Evolutionary conservation across 2,329 filamentous ascomycete species (phyloP).

Genomic region (Colletotrichum agaves): DNA sequence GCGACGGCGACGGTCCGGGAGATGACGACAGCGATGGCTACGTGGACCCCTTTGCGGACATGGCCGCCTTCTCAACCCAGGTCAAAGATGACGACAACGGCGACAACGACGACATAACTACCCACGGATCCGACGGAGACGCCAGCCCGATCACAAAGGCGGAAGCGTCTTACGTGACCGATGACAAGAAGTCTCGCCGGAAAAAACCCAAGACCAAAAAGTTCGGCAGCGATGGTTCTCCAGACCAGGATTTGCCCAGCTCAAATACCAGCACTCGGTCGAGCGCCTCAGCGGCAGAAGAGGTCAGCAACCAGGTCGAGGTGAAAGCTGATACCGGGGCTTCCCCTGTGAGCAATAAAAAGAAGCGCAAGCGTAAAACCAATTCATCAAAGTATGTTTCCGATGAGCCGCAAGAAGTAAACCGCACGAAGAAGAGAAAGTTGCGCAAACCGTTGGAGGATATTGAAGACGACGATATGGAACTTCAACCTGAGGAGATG

Average conservation of each 20-base stretch:
- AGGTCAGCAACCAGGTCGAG: background rate
- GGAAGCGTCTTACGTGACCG: background rate
- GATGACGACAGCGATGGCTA: slow-evolving; percentile 17
- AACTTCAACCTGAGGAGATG: background rate
- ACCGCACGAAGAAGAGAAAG: slow-evolving; percentile 27
- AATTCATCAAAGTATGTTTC: background rate
- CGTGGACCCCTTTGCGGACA: slow-evolving; percentile 25
- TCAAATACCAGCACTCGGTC: slow-evolving; percentile 3
- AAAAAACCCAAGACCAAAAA: slow-evolving; percentile 13
- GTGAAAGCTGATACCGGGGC: background rate
- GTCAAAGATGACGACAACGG: background rate
- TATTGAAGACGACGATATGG: slow-evolving; percentile 21
- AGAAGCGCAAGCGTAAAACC: slow-evolving; percentile 23
- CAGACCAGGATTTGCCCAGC: background rate
- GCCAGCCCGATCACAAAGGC: slow-evolving; percentile 1
- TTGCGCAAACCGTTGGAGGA: slow-evolving; percentile 12
- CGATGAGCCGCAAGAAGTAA: background rate
- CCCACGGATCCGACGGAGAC: background rate
- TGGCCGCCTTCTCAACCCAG: slow-evolving; percentile 32
- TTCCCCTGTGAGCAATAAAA: background rate
- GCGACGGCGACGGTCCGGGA: slow-evolving; percentile 4
- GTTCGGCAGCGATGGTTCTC: background rate
- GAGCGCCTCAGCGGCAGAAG: slow-evolving; percentile 5
- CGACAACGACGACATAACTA: background rate
- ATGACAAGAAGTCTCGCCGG: slow-evolving; percentile 7